Base-by-base conservation (phyloP, 2,329 filamentous ascomycete genomes). In the Botryosphaeria dothidea region DNA sequence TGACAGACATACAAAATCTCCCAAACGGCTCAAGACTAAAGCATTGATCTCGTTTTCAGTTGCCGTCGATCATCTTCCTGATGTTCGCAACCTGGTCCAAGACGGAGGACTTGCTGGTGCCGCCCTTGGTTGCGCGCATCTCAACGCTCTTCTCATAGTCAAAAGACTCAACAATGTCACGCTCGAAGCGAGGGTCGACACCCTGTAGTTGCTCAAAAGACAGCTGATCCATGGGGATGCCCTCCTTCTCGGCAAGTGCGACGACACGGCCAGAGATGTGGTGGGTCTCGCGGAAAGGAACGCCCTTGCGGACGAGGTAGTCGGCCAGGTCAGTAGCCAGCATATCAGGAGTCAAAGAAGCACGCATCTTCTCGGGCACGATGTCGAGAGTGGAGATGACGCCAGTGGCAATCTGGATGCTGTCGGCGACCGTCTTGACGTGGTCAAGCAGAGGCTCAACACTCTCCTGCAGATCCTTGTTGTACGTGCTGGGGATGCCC, bases 401-500 rank as follows among this genome's bases (percentile, higher is more conserved):
- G 63, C 93, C 91, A 25, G 90, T 91, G 29, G 91, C 91, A 71
- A 96, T 96, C 77, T 90, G 88, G 63, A 96, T 85, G 73, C 90
- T 92, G 81, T 96, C 90, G 65, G 85, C 85, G 67, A 95, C 84
- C 5, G 92, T 94, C 84, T 93, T 91, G 78, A 93, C 86, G 75
- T 89, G 87, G 77, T 96, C 92, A 56, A 96, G 86, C 80, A 96
- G 87, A n/a, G 90, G 90, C 82, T 96, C 90, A 67, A 92, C 89
- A 66, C 87, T 90, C 80, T 96, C 92, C 79, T 97, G 92, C n/a
- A 96, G 79, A 77, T 96, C 92, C 80, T 96, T 96, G 83, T 96
- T 94, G 83, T 96, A 96, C 3, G 90, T 92, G 48, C 86, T 90
- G 1, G 92, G 91, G 29, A 95, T 85, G 64, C 90, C 90, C 78